Conservation (phyloP, 2,329 filamentous ascomycete species). For the Acrocalymma vagum region DNA sequence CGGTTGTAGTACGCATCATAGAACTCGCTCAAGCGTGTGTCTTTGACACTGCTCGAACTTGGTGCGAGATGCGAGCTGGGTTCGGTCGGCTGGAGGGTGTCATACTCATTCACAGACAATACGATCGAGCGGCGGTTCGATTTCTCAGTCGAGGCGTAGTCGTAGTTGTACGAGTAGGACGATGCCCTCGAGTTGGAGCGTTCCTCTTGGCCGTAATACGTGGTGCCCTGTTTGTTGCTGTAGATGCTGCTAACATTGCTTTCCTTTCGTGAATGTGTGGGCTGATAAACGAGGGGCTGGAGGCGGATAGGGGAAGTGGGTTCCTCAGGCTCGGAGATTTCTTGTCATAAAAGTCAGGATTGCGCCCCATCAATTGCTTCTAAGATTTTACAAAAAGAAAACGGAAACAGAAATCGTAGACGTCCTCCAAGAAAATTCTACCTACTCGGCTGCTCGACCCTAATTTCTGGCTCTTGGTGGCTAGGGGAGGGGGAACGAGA, state of each 20-base stretch:
- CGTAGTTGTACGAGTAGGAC: slow-evolving; percentile 23
- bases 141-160: slow-evolving; percentile 22
- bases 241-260: slow-evolving; percentile 46
- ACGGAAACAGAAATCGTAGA: too few relatives aligned
- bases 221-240: slow-evolving; percentile 31
- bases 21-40: slow-evolving; percentile 47
- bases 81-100: slow-evolving; percentile 20
- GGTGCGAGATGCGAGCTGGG: slow-evolving; percentile 27
- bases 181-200: slow-evolving; percentile 23
- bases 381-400: slow-evolving; percentile 36
- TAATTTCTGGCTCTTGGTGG: slow-evolving; percentile 23
- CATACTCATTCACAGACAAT: slow-evolving; percentile 18
- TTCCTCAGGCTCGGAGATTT: slow-evolving; percentile 25
- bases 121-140: slow-evolving; percentile 29
- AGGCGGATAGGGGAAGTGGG: slow-evolving; percentile 24
- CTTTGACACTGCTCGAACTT: slow-evolving; percentile 12
- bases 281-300: slow-evolving; percentile 26
- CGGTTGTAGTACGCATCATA: slow-evolving; percentile 51
- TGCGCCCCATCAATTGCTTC: slow-evolving; percentile 26
- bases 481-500: slow-evolving; percentile 29
- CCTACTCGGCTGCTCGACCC: slow-evolving; percentile 40
- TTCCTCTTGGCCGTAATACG: slow-evolving; percentile 18
- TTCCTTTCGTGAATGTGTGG: slow-evolving; percentile 34
- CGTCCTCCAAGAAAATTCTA: slow-evolving; percentile 36
- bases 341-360: slow-evolving; percentile 37